A percentile compares a stretch with the other conserved stretches of the same genome.
phyloP scores from a whole-genome alignment of 257 asterid genomes.

The Gynochthodes officinalis region DNA sequence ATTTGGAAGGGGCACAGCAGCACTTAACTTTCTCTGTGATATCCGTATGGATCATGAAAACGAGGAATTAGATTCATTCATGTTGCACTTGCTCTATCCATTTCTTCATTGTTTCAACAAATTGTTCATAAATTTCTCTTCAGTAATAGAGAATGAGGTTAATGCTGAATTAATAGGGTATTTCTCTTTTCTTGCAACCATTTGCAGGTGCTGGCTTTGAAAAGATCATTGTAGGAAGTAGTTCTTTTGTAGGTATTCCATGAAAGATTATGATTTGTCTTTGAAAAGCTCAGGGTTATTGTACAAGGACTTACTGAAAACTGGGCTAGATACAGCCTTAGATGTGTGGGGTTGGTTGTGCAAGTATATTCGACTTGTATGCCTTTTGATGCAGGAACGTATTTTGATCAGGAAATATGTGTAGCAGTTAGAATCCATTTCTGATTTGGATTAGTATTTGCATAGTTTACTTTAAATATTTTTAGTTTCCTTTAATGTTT shows the following conservation, averaged over 20 bases:
- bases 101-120: not conserved
- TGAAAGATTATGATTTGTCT: not conserved
- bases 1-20: not conserved
- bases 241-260: not conserved
- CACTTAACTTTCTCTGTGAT: not conserved
- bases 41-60: not conserved
- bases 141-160: not conserved
- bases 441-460: too few relatives aligned
- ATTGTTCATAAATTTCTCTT: not conserved
- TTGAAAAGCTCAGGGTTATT: not conserved
- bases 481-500: too few relatives aligned
- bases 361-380: not conserved
- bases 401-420: too few relatives aligned
- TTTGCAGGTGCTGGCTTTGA: not conserved
- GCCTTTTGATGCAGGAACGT: too few relatives aligned
- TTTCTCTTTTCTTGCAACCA: not conserved
- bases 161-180: not conserved
- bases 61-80: not conserved
- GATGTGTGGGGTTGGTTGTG: too few relatives aligned
- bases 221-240: not conserved
- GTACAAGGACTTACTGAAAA: not conserved
- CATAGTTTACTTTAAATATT: too few relatives aligned
- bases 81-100: not conserved
- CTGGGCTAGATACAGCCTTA: not conserved
- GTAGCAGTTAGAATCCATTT: too few relatives aligned